phyloP scores from a whole-genome alignment of 495 filamentous ascomycete genomes.

The Neurospora sp. region DNA sequence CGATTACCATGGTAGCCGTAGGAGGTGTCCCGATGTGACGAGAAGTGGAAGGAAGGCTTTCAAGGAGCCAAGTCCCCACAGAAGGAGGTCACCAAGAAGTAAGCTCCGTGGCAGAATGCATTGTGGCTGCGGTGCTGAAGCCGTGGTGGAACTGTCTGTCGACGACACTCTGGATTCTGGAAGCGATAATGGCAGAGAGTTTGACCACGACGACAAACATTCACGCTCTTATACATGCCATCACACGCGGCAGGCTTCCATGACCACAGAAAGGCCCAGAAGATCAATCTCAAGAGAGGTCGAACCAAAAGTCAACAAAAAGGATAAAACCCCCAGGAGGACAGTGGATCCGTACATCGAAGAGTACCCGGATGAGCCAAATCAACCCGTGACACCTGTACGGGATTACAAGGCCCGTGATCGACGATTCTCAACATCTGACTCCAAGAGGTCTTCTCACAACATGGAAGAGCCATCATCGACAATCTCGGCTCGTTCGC shows the following conservation, averaged over 20 bases:
- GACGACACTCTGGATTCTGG: not conserved
- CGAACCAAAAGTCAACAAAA: not conserved
- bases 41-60: not conserved
- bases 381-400: not conserved
- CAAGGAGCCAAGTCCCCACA: not conserved
- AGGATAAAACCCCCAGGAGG: not conserved
- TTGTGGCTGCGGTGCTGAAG: not conserved
- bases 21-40: not conserved
- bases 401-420: not conserved
- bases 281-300: not conserved
- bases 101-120: not conserved
- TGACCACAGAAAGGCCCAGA: not conserved
- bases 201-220: not conserved
- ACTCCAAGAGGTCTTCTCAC: not conserved
- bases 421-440: not conserved
- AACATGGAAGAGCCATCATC: not conserved
- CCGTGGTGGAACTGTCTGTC: not conserved
- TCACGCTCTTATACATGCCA: not conserved
- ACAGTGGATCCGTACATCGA: not conserved
- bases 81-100: not conserved
- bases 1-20: not conserved
- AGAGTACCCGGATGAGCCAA: not conserved
- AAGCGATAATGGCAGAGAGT: not conserved
- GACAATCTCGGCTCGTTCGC: not conserved
- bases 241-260: not conserved